These are phyloP conservation scores for Lepiota venenata DNA, from an alignment of 768 basidiomycete genomes.

Conservation along the genomic window DNA sequence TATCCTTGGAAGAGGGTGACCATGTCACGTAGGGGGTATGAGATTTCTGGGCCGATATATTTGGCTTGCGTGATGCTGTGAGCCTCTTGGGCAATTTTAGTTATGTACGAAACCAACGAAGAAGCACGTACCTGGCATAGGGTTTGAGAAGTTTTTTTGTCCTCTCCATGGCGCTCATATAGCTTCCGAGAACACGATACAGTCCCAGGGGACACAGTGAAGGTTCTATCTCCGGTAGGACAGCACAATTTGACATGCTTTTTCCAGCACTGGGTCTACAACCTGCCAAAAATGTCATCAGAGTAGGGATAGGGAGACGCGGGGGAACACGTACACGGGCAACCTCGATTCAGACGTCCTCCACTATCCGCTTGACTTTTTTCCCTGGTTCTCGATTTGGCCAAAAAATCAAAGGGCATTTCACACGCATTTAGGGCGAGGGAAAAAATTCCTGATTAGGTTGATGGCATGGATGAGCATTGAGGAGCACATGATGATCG, in stretches of 20 bases:
- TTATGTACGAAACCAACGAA: background rate
- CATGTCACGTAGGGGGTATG: constrained; percentile 61
- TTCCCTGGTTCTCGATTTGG: constrained; percentile 51
- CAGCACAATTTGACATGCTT: constrained; percentile 60
- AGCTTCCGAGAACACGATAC: constrained; percentile 59
- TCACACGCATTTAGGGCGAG: constrained; percentile 76
- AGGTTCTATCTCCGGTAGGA: constrained; percentile 63
- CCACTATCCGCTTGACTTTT: constrained; percentile 30
- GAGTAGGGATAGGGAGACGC: background rate
- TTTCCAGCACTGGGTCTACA: constrained; percentile 81
- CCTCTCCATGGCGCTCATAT: constrained; percentile 53
- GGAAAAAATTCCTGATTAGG: constrained; percentile 91
- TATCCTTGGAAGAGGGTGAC: constrained; percentile 53
- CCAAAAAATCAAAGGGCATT: constrained; percentile 72
- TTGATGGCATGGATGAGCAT: constrained; percentile 80
- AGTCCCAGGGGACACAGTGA: too few relatives aligned
- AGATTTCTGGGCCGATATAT: constrained; percentile 59
- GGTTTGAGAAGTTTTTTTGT: constrained; percentile 61
- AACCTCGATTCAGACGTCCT: constrained; percentile 10
- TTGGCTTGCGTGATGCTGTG: constrained; percentile 61
- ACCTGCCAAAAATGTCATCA: constrained; percentile 38
- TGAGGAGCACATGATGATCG: constrained; percentile 24
- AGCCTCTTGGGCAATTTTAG: background rate
- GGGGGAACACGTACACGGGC: background rate
- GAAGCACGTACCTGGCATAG: constrained; percentile 62